Evolutionary conservation across 805 yeast genomes (phyloP).

Genomic region (Komagataella pastoris): DNA sequence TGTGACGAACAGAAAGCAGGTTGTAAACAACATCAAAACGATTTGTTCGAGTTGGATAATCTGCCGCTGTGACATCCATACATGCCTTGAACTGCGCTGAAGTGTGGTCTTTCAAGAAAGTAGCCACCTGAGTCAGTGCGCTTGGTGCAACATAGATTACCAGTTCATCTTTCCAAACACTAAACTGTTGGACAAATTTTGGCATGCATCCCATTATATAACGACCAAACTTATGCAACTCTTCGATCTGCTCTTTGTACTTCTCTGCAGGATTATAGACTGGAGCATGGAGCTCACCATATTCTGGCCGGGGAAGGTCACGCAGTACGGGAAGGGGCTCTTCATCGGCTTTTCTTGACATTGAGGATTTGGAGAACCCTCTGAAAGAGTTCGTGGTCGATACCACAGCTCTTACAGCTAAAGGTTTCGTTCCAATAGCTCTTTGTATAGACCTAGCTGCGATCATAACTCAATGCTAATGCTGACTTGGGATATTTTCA

Average conservation of each 20-base stretch:
- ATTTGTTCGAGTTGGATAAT: constrained; percentile 71
- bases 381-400: neutral
- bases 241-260: constrained; percentile 52
- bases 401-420: neutral
- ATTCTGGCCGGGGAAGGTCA: neutral
- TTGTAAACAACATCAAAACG: constrained; percentile 84
- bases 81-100: constrained; percentile 69
- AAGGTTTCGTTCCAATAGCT: neutral
- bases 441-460: neutral
- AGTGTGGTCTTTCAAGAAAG: constrained; percentile 65
- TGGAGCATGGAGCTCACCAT: constrained; percentile 25
- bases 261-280: constrained; percentile 69
- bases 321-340: neutral
- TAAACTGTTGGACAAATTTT: constrained; percentile 68
- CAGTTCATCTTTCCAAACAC: constrained; percentile 87
- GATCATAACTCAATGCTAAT: neutral
- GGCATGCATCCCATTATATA: constrained; percentile 72
- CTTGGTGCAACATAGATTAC: constrained; percentile 63
- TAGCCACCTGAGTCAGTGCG: constrained; percentile 57
- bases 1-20: constrained; percentile 66
- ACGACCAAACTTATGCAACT: constrained; percentile 69
- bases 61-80: constrained; percentile 78
- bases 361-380: neutral
- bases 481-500: neutral
- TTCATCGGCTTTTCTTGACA: neutral